These are phyloP conservation scores for Xylaria castorea DNA, from an alignment of 495 filamentous ascomycete species.

Conservation along the genomic window DNA sequence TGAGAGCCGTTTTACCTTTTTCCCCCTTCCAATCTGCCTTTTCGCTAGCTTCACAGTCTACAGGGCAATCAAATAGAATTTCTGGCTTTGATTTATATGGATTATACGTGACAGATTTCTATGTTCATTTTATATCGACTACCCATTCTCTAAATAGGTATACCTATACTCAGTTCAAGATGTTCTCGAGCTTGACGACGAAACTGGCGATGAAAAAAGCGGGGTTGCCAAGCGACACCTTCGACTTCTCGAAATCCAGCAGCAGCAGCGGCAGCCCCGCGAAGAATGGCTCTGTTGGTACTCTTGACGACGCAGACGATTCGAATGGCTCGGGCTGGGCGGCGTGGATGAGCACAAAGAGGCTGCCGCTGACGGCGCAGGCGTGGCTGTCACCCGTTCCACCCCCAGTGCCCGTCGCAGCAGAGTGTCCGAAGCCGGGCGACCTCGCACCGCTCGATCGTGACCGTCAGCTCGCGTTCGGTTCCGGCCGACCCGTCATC, in stretches of 20 bases:
- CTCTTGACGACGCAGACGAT: conserved; percentile 38
- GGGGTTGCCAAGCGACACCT: conserved; percentile 48
- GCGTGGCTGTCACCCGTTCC: conserved; percentile 55
- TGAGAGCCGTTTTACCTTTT: conserved; percentile 23
- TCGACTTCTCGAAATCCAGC: conserved; percentile 43
- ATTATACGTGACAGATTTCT: background rate
- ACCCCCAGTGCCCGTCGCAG: conserved; percentile 52
- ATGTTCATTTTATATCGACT: background rate
- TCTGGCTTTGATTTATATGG: background rate
- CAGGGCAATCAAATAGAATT: background rate
- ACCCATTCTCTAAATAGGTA: background rate
- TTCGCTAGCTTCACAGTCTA: background rate
- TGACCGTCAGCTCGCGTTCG: conserved; percentile 50
- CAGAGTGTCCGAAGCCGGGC: conserved; percentile 48
- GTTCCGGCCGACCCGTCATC: conserved; percentile 48
- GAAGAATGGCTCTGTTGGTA: conserved; percentile 32
- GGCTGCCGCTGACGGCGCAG: conserved; percentile 47
- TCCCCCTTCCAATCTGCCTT: conserved; percentile 1
- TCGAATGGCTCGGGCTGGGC: conserved; percentile 43
- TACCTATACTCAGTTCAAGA: conserved; percentile 29
- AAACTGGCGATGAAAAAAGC: conserved; percentile 55
- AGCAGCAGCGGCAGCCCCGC: conserved; percentile 39
- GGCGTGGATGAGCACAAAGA: conserved; percentile 47
- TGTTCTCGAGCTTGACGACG: conserved; percentile 56
- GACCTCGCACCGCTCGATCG: conserved; percentile 54